A percentile compares a stretch with the other conserved stretches of the same genome.
Evolutionary conservation across 73 alveolate species (phyloP).

Genomic region (Blepharisma japonicum): DNA sequence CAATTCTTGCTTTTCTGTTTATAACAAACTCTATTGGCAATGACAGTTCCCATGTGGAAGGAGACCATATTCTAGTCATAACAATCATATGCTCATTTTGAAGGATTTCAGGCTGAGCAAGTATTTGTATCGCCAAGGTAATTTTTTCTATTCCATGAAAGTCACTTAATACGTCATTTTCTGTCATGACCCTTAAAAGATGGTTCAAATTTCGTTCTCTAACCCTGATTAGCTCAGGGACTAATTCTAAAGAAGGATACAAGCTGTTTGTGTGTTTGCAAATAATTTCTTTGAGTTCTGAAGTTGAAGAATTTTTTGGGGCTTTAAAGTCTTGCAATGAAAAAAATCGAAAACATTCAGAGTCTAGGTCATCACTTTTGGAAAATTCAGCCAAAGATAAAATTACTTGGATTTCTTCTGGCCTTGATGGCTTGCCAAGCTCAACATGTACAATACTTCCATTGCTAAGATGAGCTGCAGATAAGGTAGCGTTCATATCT

Average conservation of each 20-base stretch:
- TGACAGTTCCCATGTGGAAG: conserved; percentile 9
- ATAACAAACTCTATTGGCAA: conserved; percentile 1
- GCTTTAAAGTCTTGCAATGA: not conserved
- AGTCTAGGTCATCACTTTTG: not conserved
- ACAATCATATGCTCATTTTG: not conserved
- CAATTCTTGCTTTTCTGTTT: not conserved
- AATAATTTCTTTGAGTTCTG: not conserved
- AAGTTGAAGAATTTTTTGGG: not conserved
- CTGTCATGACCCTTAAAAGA: not conserved
- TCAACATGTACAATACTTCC: conserved; percentile 14
- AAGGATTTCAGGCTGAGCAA: not conserved
- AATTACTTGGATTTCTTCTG: not conserved
- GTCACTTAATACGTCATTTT: not conserved
- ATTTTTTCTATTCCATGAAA: not conserved
- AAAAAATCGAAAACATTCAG: not conserved
- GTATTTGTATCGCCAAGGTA: not conserved
- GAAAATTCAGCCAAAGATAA: not conserved
- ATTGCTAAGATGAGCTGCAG: not conserved
- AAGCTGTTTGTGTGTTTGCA: not conserved
- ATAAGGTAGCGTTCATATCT: conserved; percentile 12
- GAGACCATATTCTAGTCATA: not conserved
- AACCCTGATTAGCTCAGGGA: not conserved
- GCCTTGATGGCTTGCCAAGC: not conserved
- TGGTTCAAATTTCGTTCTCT: not conserved
- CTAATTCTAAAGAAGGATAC: not conserved